Evolutionary conservation across 1,139 yeast genomes (phyloP).

Genomic region (Nakaseomyces uthaithaninus): DNA sequence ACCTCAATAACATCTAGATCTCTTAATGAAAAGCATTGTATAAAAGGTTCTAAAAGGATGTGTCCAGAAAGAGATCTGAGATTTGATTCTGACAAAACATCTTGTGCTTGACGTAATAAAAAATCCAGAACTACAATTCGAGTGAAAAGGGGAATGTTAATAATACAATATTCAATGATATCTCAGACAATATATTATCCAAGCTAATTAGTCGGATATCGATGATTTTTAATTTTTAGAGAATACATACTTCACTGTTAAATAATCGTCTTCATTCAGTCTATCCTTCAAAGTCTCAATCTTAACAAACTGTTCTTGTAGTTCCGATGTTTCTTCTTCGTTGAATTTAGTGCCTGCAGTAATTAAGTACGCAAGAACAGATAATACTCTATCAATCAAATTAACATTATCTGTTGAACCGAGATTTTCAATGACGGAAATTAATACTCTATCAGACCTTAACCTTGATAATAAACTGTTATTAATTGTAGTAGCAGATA

Average conservation of each 20-base stretch:
- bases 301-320: slow-evolving; percentile 38
- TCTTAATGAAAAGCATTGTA: slow-evolving; percentile 35
- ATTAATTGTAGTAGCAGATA: slow-evolving; percentile 43
- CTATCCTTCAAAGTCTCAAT: slow-evolving; percentile 40
- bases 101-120: too few relatives aligned
- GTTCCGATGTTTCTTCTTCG: slow-evolving; percentile 38
- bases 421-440: slow-evolving; percentile 34
- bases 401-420: slow-evolving; percentile 41
- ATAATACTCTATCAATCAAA: slow-evolving; percentile 54
- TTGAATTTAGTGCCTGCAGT: slow-evolving; percentile 42
- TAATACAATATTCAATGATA: background rate
- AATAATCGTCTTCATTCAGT: slow-evolving; percentile 46
- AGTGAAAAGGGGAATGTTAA: background rate
- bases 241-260: slow-evolving; percentile 42
- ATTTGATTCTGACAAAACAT: too few relatives aligned
- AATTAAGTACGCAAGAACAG: slow-evolving; percentile 44
- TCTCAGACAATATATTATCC: background rate
- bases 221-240: slow-evolving; percentile 1
- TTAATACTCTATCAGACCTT: slow-evolving; percentile 37
- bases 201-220: background rate
- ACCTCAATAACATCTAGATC: slow-evolving; percentile 10
- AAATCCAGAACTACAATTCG: background rate
- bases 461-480: slow-evolving; percentile 35
- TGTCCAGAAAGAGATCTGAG: too few relatives aligned
- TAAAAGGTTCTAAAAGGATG: slow-evolving; percentile 32